Evolutionary conservation across 208 protist species (phyloP).

Genomic region (Acanthamoeba triangularis): DNA sequence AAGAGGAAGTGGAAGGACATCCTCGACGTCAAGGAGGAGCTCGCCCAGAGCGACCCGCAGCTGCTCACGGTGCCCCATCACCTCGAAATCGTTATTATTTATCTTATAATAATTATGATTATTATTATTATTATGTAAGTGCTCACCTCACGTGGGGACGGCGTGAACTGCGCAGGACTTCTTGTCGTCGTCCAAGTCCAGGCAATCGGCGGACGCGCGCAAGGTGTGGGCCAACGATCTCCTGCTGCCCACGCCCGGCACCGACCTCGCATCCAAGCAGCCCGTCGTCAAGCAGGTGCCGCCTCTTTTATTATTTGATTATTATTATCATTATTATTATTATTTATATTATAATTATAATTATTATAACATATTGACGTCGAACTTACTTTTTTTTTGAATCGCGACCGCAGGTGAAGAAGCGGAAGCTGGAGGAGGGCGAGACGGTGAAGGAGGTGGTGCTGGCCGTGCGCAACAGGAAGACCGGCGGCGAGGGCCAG

Average conservation of each 20-base stretch:
- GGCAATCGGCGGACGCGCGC: not conserved
- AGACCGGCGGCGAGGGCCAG: constrained; percentile 80
- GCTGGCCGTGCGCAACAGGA: constrained; percentile 47
- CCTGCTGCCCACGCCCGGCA: not conserved
- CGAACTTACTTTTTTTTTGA: not conserved
- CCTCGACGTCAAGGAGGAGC: not conserved
- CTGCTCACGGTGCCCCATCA: not conserved
- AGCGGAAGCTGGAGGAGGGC: not conserved
- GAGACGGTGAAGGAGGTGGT: not conserved
- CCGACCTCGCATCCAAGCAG: not conserved
- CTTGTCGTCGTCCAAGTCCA: constrained; percentile 5
- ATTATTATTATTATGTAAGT: too few relatives aligned
- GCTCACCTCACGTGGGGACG: not conserved
- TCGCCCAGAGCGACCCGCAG: not conserved
- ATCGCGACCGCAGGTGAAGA: not conserved
- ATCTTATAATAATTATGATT: not conserved
- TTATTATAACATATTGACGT: not conserved
- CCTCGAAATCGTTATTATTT: not conserved
- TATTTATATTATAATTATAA: not conserved
- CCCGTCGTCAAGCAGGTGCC: constrained; percentile 6
- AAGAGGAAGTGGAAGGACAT: not conserved
- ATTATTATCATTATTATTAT: too few relatives aligned
- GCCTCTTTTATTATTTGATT: not conserved
- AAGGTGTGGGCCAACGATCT: constrained; percentile 30
- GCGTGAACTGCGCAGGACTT: not conserved